Evolutionary conservation across 2,329 filamentous ascomycete genomes (phyloP).

Genomic region (Talaromyces amestolkiae): DNA sequence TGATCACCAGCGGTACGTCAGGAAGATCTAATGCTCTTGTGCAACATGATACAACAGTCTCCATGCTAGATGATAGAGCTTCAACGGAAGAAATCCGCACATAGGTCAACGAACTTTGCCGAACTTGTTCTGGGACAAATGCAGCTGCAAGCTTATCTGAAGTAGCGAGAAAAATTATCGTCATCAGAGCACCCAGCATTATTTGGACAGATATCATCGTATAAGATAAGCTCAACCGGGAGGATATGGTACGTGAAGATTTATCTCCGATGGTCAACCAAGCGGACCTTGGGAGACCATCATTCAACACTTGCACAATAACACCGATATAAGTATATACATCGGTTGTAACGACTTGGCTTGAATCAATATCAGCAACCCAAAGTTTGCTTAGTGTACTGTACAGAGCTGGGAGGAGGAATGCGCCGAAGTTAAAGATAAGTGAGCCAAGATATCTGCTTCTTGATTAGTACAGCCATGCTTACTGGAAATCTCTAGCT

Average conservation of each 20-base stretch:
- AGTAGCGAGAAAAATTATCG: constrained; percentile 53
- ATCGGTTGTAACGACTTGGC: constrained; percentile 62
- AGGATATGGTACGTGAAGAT: constrained; percentile 49
- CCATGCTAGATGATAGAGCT: constrained; percentile 50
- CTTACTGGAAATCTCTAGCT: not conserved
- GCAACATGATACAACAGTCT: constrained; percentile 59
- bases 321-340: constrained; percentile 68
- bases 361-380: constrained; percentile 66
- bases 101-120: not conserved
- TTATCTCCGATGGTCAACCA: constrained; percentile 69
- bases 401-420: not conserved
- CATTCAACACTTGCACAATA: constrained; percentile 67
- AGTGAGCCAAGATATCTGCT: not conserved
- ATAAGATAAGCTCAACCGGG: constrained; percentile 59
- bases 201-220: not conserved
- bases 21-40: constrained; percentile 67
- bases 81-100: not conserved
- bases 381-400: constrained; percentile 39
- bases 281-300: constrained; percentile 66
- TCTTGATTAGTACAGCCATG: not conserved
- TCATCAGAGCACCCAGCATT: constrained; percentile 45
- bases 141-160: constrained; percentile 56
- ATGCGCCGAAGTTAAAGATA: not conserved
- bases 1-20: constrained; percentile 67
- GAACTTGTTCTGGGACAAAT: constrained; percentile 62